Conservation (phyloP, 2,329 filamentous ascomycete genomes). For the Penicillium sclerotigenum region DNA sequence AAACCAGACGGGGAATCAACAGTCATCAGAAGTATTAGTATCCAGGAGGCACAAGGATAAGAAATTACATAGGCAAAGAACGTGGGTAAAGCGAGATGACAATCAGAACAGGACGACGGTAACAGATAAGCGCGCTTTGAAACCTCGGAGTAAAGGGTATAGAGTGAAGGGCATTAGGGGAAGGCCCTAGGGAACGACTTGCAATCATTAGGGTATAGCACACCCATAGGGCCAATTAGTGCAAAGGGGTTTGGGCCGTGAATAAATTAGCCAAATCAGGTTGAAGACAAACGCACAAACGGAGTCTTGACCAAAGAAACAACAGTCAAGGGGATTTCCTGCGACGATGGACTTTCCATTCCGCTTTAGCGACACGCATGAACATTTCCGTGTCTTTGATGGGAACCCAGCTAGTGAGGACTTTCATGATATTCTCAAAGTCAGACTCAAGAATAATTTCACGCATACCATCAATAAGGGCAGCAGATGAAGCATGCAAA, state of each 20-base stretch:
- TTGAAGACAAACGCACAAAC: neutral
- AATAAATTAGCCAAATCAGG: constrained; percentile 1
- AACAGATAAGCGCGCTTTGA: neutral
- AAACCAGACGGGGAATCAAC: neutral
- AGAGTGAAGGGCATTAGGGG: constrained; percentile 18
- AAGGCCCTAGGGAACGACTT: constrained; percentile 9
- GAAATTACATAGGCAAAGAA: neutral
- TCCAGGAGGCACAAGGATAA: neutral
- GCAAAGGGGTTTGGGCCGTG: neutral
- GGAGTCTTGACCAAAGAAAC: neutral
- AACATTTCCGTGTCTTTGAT: constrained; percentile 91
- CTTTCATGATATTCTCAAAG: constrained; percentile 98
- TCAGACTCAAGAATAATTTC: constrained; percentile 88
- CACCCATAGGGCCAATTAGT: constrained; percentile 14
- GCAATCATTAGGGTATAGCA: constrained; percentile 25
- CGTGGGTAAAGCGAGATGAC: neutral
- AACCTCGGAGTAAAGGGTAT: constrained; percentile 14
- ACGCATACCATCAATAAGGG: constrained; percentile 83
- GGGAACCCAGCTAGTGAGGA: constrained; percentile 87
- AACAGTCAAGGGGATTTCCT: constrained; percentile 33
- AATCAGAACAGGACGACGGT: neutral
- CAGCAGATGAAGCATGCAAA: constrained; percentile 83
- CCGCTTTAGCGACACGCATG: constrained; percentile 83
- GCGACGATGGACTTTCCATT: constrained; percentile 70
- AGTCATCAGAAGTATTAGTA: constrained; percentile 6